Evolutionary conservation across 2,329 filamentous ascomycete species (phyloP), one percentile per base, ranked within the genome.

Genomic region (Neofusicoccum ribis): DNA sequence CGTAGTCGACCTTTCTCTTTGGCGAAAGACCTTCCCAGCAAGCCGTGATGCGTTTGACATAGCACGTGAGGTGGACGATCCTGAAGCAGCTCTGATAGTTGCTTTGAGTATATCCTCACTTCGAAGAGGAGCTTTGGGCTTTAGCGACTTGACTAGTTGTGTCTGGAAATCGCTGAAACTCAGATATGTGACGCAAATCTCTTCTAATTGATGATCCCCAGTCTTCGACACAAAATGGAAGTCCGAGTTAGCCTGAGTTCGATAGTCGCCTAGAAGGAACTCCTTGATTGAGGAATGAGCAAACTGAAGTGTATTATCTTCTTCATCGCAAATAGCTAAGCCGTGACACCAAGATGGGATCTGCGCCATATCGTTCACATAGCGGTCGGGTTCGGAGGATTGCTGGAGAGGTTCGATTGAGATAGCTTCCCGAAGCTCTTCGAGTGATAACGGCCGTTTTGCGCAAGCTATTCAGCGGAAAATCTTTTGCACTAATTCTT

Each of bases 371-470:
- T 72, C 67, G 36, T 76, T 78, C 34, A 68, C 65, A 1, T 69
- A 66, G 11, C 70, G 68, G 5, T 70, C 73, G 6, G 66, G 67
- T 5, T 68, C 71, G 1, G 67, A 72, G 39, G 69, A 69, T 15
- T 59, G 44, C 50, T 73, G 71, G 20, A 70, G 70, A 41, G 79
- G 72, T 46, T 78, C 71, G 23, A 81, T 72, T 3, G 74, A 68
- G 39, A 80, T 71, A 2, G 73, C 76, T 62, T 81, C 79, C 5
- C 68, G 70, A 1, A 82, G 68, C 66, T 81, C 74, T n/a, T 72
- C 68, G 1, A 80, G 69, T 4, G 69, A 70, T 1, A 81, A 65
- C 1, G 72, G 72, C 41, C 74, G 72, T 65, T 72, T 76, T 1
- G 76, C 71, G 11, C 52, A 56, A 5, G 36, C 39, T 31, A 56